Evolutionary conservation across 2,329 filamentous ascomycete species (phyloP).

Genomic region (Venturia effusa): DNA sequence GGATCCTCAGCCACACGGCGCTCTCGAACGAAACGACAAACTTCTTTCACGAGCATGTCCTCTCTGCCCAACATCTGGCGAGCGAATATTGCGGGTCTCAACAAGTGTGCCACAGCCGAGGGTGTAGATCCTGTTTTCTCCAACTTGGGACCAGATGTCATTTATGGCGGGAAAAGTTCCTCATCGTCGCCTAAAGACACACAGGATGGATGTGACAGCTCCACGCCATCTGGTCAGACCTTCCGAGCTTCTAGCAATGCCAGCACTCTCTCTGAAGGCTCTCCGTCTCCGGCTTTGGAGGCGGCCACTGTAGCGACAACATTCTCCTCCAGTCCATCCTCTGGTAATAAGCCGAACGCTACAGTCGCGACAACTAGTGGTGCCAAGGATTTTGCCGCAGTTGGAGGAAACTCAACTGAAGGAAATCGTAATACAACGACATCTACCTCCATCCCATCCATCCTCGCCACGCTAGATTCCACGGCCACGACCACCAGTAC

Average conservation of each 20-base stretch:
- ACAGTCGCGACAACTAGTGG: background rate
- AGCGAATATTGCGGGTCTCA: constrained; percentile 50
- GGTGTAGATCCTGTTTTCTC: constrained; percentile 52
- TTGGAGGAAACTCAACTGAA: background rate
- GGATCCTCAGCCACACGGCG: constrained; percentile 40
- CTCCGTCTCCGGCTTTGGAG: background rate
- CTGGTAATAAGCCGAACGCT: background rate
- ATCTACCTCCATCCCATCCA: too few species aligned
- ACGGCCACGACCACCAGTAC: too few species aligned
- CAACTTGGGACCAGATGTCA: constrained; percentile 44
- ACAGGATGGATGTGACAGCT: background rate
- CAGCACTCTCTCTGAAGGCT: background rate
- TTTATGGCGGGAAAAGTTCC: constrained; percentile 3
- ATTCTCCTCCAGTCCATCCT: background rate
- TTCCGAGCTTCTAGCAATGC: background rate
- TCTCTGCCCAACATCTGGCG: constrained; percentile 64
- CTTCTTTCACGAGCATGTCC: constrained; percentile 38
- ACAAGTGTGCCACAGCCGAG: constrained; percentile 45
- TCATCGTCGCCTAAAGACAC: background rate
- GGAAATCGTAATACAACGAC: too few species aligned
- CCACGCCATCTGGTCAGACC: background rate
- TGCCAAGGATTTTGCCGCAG: background rate
- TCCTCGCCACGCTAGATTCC: too few species aligned
- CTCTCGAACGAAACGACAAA: constrained; percentile 28
- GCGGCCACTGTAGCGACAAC: background rate